phyloP scores from a whole-genome alignment of 306 rosid genomes.

The Prunus mongolica region DNA sequence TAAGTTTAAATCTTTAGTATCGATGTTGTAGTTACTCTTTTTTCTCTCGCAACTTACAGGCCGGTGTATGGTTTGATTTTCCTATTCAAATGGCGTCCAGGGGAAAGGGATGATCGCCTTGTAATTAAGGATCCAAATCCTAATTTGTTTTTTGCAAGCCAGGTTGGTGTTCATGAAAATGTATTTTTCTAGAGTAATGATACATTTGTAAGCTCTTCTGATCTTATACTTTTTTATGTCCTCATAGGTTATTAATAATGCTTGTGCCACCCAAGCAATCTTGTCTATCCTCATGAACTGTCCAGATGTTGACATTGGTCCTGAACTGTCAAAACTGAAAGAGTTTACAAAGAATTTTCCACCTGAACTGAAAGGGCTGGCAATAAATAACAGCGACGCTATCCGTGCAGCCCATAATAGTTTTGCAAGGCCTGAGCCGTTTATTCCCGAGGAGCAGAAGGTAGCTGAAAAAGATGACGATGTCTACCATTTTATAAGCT shows the following conservation, averaged over 20 bases:
- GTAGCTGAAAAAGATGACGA: conserved; percentile 84
- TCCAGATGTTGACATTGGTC: conserved; percentile 79
- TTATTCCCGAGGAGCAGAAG: conserved; percentile 91
- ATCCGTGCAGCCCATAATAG: conserved; percentile 94
- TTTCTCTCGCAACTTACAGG: conserved; percentile 42
- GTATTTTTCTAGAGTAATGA: not conserved
- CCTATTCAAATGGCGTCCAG: conserved; percentile 98
- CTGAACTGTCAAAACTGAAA: conserved; percentile 76
- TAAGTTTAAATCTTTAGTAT: conserved; percentile 7
- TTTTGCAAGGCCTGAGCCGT: conserved; percentile 97
- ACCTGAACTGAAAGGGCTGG: conserved; percentile 92
- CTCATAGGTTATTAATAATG: conserved; percentile 86
- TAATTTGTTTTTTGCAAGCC: conserved; percentile 93
- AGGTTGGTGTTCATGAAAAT: conserved; percentile 48
- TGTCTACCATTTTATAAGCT: conserved; percentile 94
- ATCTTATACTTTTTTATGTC: not conserved
- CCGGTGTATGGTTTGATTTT: conserved; percentile 95
- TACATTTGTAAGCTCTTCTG: conserved; percentile 16
- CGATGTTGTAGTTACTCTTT: not conserved
- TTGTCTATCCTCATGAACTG: conserved; percentile 94
- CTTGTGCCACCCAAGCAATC: conserved; percentile 99
- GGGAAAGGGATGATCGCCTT: conserved; percentile 88
- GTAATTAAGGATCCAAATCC: conserved; percentile 94
- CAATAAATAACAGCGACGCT: conserved; percentile 91
- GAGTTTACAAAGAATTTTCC: conserved; percentile 94